These are phyloP conservation scores for Aspergillus coremiiformis DNA, from an alignment of 495 filamentous ascomycete genomes.

Conservation along the genomic window DNA sequence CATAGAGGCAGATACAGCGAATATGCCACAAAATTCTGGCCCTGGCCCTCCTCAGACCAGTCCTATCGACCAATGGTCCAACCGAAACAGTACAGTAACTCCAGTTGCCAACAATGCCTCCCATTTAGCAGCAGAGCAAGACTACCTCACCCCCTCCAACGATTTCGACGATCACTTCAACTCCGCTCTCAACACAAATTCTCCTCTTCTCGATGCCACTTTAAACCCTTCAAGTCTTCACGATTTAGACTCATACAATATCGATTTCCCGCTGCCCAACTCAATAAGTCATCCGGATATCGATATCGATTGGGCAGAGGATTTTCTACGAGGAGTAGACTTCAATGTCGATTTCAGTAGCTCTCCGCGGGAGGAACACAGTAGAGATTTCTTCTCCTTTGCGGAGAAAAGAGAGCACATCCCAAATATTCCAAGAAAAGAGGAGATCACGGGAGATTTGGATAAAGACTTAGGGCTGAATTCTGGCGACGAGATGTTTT, in stretches of 20 bases:
- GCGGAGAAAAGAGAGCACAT: constrained; percentile 9
- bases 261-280: constrained; percentile 9
- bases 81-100: constrained; percentile 4
- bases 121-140: background rate
- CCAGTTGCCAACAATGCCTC: constrained; percentile 2
- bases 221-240: constrained; percentile 21
- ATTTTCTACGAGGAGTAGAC: constrained; percentile 25
- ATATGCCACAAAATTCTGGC: background rate
- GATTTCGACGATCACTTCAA: constrained; percentile 27
- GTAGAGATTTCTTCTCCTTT: constrained; percentile 25
- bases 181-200: constrained; percentile 3
- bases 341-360: constrained; percentile 8
- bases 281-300: constrained; percentile 8
- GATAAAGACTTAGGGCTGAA: constrained; percentile 32
- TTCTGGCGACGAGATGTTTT: constrained; percentile 35
- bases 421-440: constrained; percentile 3
- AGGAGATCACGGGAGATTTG: constrained; percentile 37
- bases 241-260: constrained; percentile 25
- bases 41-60: background rate
- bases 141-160: constrained; percentile 17
- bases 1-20: background rate
- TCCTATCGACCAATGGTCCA: background rate
- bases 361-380: constrained; percentile 5
- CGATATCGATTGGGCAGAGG: constrained; percentile 31
- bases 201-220: constrained; percentile 3